phyloP scores from a whole-genome alignment of 192 early-diverging fungal genomes.

The Umbelopsis ramanniana region DNA sequence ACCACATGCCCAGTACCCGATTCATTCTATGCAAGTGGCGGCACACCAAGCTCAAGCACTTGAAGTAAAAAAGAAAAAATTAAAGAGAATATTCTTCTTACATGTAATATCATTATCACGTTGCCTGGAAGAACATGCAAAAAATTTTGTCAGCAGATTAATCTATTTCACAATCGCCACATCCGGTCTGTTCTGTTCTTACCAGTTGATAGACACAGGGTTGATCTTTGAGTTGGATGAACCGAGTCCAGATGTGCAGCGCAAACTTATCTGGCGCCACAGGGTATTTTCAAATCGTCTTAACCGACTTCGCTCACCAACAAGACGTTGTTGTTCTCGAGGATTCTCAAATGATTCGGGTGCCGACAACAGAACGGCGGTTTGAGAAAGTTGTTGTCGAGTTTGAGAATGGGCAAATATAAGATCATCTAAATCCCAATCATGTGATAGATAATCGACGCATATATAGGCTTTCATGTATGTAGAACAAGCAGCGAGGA shows the following conservation, averaged over 20 bases:
- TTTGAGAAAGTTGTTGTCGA: slow-evolving; percentile 14
- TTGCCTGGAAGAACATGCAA: not conserved
- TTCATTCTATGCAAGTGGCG: too few species aligned
- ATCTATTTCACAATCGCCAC: not conserved
- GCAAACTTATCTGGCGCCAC: slow-evolving; percentile 18
- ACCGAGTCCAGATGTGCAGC: slow-evolving; percentile 21
- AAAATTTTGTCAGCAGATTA: not conserved
- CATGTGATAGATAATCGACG: slow-evolving; percentile 30
- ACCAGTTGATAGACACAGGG: slow-evolving; percentile 25
- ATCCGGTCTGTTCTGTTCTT: not conserved
- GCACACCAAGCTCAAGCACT: too few species aligned
- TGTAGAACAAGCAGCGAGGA: not conserved
- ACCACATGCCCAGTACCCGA: too few species aligned
- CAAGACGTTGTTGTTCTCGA: slow-evolving; percentile 2
- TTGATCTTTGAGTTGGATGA: slow-evolving; percentile 10
- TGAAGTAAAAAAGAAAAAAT: not conserved
- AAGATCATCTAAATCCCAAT: slow-evolving; percentile 26
- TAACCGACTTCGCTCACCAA: slow-evolving; percentile 22
- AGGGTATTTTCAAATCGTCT: slow-evolving; percentile 24
- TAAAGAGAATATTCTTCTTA: not conserved
- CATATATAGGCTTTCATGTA: slow-evolving; percentile 21
- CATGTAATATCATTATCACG: slow-evolving; percentile 25
- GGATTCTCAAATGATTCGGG: not conserved
- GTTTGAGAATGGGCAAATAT: slow-evolving; percentile 12
- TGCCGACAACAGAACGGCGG: not conserved